A percentile compares a stretch with the other conserved stretches of the same genome.
Conservation (phyloP, 108 stramenopile species). For the Pelagomonas calceolata region DNA sequence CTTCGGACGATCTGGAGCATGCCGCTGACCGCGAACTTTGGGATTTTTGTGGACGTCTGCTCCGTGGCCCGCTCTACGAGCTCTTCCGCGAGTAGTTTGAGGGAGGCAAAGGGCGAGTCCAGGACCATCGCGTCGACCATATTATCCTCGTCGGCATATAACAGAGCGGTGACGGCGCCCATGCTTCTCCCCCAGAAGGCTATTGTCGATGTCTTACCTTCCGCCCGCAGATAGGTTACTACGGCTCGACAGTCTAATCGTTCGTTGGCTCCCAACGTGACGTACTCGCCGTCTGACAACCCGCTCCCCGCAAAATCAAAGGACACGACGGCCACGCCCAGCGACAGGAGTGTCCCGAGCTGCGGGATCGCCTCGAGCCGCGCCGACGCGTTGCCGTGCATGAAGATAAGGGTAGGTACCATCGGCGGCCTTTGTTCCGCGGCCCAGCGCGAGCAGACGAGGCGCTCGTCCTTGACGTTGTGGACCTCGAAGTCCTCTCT, state of each 20-base stretch:
- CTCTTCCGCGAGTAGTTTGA: constrained; percentile 31
- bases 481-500: too few relatives aligned
- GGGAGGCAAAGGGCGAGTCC: constrained; percentile 43
- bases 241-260: constrained; percentile 34
- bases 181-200: constrained; percentile 54
- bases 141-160: constrained; percentile 45
- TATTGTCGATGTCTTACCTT: constrained; percentile 25
- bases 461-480: too few relatives aligned
- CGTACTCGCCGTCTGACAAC: constrained; percentile 41
- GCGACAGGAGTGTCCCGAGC: constrained; percentile 28
- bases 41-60: background rate
- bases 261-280: constrained; percentile 46
- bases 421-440: too few relatives aligned
- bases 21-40: constrained; percentile 5
- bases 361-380: constrained; percentile 32
- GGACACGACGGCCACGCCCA: constrained; percentile 39
- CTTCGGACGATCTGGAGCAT: constrained; percentile 9
- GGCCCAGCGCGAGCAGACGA: too few relatives aligned
- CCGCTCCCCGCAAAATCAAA: constrained; percentile 48
- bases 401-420: too few relatives aligned
- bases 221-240: constrained; percentile 22
- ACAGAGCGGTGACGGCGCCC: constrained; percentile 52
- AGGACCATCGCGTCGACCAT: constrained; percentile 41
- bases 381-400: constrained; percentile 29
- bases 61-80: constrained; percentile 4